Percentiles rank a stretch among this genome's conserved stretches.
Conservation (phyloP, 2,329 filamentous ascomycete species). For the Pseudogymnoascus sp. region DNA sequence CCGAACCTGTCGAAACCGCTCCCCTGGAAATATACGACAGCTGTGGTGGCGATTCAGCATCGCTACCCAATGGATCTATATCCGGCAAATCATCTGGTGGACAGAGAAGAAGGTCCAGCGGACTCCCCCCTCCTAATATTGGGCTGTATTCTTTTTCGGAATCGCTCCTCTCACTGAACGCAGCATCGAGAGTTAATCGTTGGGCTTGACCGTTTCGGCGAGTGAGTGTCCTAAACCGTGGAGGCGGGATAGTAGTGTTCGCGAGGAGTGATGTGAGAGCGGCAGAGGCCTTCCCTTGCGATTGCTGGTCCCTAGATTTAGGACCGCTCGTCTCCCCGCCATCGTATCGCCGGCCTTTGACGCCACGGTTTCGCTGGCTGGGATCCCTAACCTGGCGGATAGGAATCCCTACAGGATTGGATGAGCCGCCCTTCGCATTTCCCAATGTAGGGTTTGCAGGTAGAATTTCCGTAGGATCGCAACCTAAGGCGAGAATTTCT, state of each 20-base stretch:
- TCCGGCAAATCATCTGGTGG: slow-evolving; percentile 49
- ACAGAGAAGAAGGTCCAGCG: slow-evolving; percentile 50
- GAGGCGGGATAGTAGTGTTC: slow-evolving; percentile 49
- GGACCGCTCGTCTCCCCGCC: slow-evolving; percentile 13
- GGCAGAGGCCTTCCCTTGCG: slow-evolving; percentile 19
- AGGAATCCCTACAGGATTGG: slow-evolving; percentile 26
- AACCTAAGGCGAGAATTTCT: not conserved
- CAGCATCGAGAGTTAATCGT: slow-evolving; percentile 46
- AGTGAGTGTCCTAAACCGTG: slow-evolving; percentile 26
- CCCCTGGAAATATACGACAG: slow-evolving; percentile 38
- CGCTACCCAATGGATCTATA: slow-evolving; percentile 36
- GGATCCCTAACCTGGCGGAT: slow-evolving; percentile 18
- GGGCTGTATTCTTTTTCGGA: slow-evolving; percentile 48
- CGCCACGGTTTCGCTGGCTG: slow-evolving; percentile 17
- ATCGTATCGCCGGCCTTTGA: slow-evolving; percentile 18
- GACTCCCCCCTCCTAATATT: slow-evolving; percentile 43
- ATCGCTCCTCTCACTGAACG: slow-evolving; percentile 34
- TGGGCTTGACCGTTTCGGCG: slow-evolving; percentile 18
- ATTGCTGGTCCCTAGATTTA: not conserved
- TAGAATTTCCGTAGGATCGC: not conserved
- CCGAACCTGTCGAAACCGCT: slow-evolving; percentile 50
- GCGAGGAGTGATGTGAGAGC: slow-evolving; percentile 54
- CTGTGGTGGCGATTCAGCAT: slow-evolving; percentile 42
- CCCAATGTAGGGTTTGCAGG: not conserved
- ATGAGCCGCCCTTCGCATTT: slow-evolving; percentile 8